Evolutionary conservation across 148 eudicot species (phyloP), one percentile per base, ranked within the genome.

Genomic region (Amaranthus hypochondriacus): DNA sequence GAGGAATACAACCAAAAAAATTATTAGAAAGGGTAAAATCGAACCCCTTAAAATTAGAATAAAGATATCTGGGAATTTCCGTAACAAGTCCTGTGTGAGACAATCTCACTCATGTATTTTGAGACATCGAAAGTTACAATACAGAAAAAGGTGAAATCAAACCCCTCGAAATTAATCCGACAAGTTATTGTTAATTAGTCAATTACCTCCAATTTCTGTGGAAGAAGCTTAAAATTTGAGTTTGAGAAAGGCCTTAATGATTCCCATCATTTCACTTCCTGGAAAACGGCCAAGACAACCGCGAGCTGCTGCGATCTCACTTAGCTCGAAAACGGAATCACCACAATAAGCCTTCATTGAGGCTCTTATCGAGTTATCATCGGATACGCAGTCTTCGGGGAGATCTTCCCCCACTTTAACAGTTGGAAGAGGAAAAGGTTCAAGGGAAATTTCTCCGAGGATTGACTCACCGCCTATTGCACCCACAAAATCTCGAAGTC

Each of bases 181-280:
- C 39, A 28, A 28, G 39, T 28, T 28, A 28, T 28, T 28, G 39
- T 28, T 28, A 28, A 60, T 39, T 53, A 55, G 58, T 9, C 7
- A 11, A 61, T 28, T 59, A 60, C 61, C 78, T 69, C 39, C 10
- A 48, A 54, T 44, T 56, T 51, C 62, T 73, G 62, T 48, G 28
- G 51, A 21, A 61, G 73, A 67, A 51, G 44, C 56, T 86, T 86
- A 87, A 0, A 44, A 56, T 56, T 82, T 77, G 55, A 90, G 82
- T 57, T 81, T 76, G 66, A 94, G 84, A 77, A 83, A 92, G 10
- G 83, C 81, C 65, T 85, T 92, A n/a, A 95, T 86, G 52, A 92
- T 86, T 48, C 87, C 96, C 97, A 95, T 95, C 98, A 95, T 95
- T 86, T 95, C 96, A 76, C 93, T 84, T 65, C 97, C 98, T 4